Evolutionary conservation across 345 rosid genomes (phyloP).

Genomic region (Syzygium grande): DNA sequence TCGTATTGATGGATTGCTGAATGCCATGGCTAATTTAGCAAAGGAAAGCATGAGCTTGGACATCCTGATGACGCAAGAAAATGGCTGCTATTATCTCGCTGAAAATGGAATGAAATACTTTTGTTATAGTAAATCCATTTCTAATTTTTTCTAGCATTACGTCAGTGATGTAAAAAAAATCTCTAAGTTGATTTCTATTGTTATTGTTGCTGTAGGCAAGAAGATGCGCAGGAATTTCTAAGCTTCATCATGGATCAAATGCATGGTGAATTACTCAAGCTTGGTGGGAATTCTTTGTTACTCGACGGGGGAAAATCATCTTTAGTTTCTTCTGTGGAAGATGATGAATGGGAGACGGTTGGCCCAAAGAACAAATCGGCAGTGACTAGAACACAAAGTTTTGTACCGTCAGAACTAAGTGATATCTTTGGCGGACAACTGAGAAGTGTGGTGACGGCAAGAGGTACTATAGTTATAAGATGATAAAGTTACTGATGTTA

Average conservation of each 20-base stretch:
- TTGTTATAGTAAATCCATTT: background rate
- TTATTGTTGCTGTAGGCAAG: constrained; percentile 51
- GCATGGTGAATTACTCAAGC: constrained; percentile 79
- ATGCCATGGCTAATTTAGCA: background rate
- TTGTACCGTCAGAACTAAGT: constrained; percentile 63
- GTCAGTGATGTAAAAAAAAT: background rate
- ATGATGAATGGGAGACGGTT: constrained; percentile 96
- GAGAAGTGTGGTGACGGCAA: constrained; percentile 73
- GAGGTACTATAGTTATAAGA: constrained; percentile 28
- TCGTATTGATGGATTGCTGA: background rate
- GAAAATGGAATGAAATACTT: background rate
- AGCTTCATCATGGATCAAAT: constrained; percentile 89
- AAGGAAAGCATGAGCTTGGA: background rate
- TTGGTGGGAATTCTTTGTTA: constrained; percentile 35
- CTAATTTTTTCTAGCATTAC: background rate
- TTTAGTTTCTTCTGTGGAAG: constrained; percentile 51
- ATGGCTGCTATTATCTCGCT: background rate
- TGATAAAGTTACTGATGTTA: background rate
- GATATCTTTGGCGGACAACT: constrained; percentile 86
- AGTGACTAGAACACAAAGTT: constrained; percentile 82
- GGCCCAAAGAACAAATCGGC: constrained; percentile 91
- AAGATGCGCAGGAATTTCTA: constrained; percentile 97
- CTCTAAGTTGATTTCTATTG: background rate
- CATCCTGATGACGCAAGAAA: background rate
- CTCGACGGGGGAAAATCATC: constrained; percentile 33